Evolutionary conservation across 345 rosid species (phyloP), one percentile per base, ranked within the genome.

Genomic region (Euclidium syriacum): DNA sequence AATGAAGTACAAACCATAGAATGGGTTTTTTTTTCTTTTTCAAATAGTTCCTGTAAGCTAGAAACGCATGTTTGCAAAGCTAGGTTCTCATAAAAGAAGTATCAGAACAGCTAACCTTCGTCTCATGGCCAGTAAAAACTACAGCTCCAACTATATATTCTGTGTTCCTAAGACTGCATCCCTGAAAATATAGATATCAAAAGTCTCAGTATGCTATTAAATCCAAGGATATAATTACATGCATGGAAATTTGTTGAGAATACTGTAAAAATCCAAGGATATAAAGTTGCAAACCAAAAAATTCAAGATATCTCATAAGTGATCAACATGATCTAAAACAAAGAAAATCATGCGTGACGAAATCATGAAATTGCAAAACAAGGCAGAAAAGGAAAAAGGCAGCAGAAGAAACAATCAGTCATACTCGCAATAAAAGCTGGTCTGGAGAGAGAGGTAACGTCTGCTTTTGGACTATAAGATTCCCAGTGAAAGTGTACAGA

Each of bases 91-190:
- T 25, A 58, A 23, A 54, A 34, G 6, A 57, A 55, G 68, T 56
- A 47, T 47, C 66, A 48, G n/a, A 35, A 49, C 15, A 17, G 58
- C 85, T 39, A 67, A 95, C 99, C 99, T 95, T 95, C 54, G 99
- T 86, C 83, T 90, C 98, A 32, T 81, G 98, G 69, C 99, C 99
- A 11, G 98, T 80, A 81, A 95, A 95, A 52, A 95, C 80, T 62
- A 90, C 95, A 44, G 85, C 82, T 58, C 86, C 98, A 73, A 88
- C 95, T 59, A 95, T 81, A 81, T 76, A 83, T 72, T 78, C 90
- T 0, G 99, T 90, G 80, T 95, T 95, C 79, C 97, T 86, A 62
- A 95, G 98, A 83, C 98, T 88, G 84, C 99, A 95, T 50, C 99
- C 98, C 99, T 90, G 88, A 63, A 64, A 71, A 29, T 48, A 52